Evolutionary conservation across 768 basidiomycete genomes (phyloP).

Genomic region (Trametes cubensis): DNA sequence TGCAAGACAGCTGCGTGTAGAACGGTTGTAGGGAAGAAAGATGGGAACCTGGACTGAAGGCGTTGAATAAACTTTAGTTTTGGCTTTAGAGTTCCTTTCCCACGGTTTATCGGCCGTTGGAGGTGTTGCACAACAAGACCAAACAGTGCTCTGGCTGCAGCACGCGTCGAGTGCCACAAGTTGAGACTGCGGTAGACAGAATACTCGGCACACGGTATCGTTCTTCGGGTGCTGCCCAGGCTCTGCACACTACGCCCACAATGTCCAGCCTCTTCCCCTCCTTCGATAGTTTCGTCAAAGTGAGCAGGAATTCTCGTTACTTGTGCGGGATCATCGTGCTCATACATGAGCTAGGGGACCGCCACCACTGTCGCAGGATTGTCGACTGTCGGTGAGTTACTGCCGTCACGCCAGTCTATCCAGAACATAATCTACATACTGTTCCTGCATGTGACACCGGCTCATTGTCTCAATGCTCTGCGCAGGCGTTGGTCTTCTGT

Average conservation of each 20-base stretch:
- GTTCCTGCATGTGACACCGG: not conserved
- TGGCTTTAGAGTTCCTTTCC: slow-evolving; percentile 13
- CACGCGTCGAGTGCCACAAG: not conserved
- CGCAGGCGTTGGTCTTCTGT: slow-evolving; percentile 26
- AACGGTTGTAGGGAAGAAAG: not conserved
- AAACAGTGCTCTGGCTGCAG: not conserved
- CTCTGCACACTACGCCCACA: not conserved
- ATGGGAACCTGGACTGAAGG: not conserved
- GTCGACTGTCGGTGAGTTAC: slow-evolving; percentile 38
- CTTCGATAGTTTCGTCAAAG: slow-evolving; percentile 50
- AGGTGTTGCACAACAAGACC: slow-evolving; percentile 12
- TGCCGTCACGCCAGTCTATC: not conserved
- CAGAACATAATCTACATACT: not conserved
- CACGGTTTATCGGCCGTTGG: not conserved
- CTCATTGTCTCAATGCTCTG: not conserved
- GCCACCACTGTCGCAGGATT: slow-evolving; percentile 42
- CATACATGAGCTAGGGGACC: slow-evolving; percentile 33
- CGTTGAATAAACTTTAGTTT: slow-evolving; percentile 15
- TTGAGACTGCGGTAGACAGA: not conserved
- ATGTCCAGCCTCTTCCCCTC: slow-evolving; percentile 48
- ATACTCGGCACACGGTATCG: no score
- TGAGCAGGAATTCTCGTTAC: slow-evolving; percentile 20
- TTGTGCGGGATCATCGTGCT: slow-evolving; percentile 6
- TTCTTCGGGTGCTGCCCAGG: not conserved
- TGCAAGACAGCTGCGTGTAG: not conserved